These are phyloP conservation scores for Mycena sanguinolenta DNA, from an alignment of 768 basidiomycete genomes.

Conservation along the genomic window DNA sequence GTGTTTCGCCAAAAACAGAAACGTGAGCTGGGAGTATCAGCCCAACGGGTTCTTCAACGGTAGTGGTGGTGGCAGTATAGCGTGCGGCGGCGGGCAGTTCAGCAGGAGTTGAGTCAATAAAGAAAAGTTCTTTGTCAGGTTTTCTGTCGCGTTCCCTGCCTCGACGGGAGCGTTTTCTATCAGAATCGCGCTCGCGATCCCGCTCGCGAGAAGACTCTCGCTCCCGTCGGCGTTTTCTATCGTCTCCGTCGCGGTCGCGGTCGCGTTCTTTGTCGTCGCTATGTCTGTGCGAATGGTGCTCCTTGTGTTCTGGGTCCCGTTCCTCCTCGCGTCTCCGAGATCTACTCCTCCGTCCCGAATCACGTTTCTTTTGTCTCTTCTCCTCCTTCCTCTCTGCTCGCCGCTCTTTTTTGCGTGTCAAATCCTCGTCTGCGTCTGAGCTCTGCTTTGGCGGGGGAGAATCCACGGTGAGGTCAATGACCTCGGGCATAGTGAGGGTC, in stretches of 20 bases:
- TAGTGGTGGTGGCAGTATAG: constrained; percentile 27
- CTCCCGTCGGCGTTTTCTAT: constrained; percentile 35
- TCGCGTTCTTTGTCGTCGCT: background rate
- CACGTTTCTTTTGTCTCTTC: background rate
- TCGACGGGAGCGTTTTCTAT: constrained; percentile 18
- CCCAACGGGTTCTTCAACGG: constrained; percentile 31
- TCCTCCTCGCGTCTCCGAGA: constrained; percentile 6
- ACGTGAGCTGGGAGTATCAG: constrained; percentile 82
- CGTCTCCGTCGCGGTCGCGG: constrained; percentile 36
- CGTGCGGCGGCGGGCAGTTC: constrained; percentile 46
- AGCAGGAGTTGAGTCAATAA: constrained; percentile 62
- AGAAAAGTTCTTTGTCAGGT: constrained; percentile 53
- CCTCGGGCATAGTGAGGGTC: constrained; percentile 4
- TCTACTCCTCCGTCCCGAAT: background rate
- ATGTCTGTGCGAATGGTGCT: background rate
- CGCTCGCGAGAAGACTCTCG: constrained; percentile 35
- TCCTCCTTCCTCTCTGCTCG: background rate
- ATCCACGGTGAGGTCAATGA: constrained; percentile 48
- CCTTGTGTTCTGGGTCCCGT: constrained; percentile 13
- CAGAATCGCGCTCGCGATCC: constrained; percentile 32
- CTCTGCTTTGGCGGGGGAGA: constrained; percentile 55
- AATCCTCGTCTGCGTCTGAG: constrained; percentile 11
- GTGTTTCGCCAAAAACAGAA: constrained; percentile 62
- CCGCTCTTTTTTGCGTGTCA: background rate
- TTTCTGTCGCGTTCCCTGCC: constrained; percentile 14